Conservation (phyloP, 495 filamentous ascomycete species). For the Aspergillus conjunctus region DNA sequence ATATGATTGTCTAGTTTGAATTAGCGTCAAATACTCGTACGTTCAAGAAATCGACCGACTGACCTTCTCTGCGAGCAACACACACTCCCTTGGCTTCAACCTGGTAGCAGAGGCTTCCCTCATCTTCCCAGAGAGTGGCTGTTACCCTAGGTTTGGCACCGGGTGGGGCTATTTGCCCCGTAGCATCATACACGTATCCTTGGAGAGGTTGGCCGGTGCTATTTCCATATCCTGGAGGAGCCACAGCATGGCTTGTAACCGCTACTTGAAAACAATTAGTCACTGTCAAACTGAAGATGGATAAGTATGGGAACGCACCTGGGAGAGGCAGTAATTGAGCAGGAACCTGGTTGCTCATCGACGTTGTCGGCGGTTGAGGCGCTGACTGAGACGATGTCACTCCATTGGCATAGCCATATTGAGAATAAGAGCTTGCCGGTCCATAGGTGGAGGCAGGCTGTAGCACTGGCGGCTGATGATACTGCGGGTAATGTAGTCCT, state of each 20-base stretch:
- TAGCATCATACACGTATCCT: constrained; percentile 70
- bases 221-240: constrained; percentile 49
- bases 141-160: constrained; percentile 98
- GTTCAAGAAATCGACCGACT: not conserved
- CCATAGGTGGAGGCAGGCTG: constrained; percentile 81
- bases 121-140: constrained; percentile 97
- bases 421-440: constrained; percentile 61
- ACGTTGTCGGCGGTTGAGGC: constrained; percentile 66
- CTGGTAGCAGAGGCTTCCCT: constrained; percentile 96
- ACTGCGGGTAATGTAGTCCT: constrained; percentile 69
- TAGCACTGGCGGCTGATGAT: constrained; percentile 76
- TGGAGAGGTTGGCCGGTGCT: constrained; percentile 54
- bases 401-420: constrained; percentile 74
- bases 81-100: constrained; percentile 96
- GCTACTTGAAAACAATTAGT: constrained; percentile 3
- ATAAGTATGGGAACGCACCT: constrained; percentile 36
- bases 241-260: constrained; percentile 52
- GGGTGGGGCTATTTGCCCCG: constrained; percentile 91
- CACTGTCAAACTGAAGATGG: not conserved
- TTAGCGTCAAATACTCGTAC: constrained; percentile 13
- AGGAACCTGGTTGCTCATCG: constrained; percentile 60
- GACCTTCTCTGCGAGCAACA: constrained; percentile 91
- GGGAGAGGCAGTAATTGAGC: constrained; percentile 70
- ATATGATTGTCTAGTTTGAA: constrained; percentile 82
- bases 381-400: constrained; percentile 73